A percentile compares a stretch with the other conserved stretches of the same genome.
These are phyloP conservation scores for Crithidia acanthocephali DNA, from an alignment of 208 protist species.

Conservation along the genomic window DNA sequence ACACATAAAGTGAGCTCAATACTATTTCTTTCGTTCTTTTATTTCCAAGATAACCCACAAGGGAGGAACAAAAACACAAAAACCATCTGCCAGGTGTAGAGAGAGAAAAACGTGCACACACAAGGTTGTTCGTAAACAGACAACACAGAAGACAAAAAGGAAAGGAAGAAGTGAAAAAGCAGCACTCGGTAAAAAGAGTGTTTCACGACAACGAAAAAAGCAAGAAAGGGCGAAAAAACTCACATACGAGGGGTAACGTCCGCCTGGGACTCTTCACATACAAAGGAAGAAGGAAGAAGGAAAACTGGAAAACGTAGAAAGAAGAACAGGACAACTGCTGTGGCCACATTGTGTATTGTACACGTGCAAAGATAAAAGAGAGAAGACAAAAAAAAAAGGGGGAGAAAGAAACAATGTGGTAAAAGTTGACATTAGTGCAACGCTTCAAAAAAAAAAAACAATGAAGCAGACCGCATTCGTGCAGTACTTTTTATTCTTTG, in stretches of 20 bases:
- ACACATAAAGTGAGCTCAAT: too few species aligned
- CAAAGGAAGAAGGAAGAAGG: too few species aligned
- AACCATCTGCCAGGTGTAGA: too few species aligned
- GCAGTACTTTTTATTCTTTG: too few species aligned
- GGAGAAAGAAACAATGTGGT: background rate
- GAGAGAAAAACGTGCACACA: background rate
- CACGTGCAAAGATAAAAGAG: background rate
- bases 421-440: background rate
- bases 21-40: too few species aligned
- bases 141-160: background rate
- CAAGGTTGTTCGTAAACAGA: too few species aligned
- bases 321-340: background rate
- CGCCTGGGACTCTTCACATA: background rate
- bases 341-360: background rate
- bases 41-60: too few species aligned
- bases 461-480: too few species aligned
- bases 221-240: background rate
- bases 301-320: background rate
- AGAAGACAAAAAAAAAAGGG: conserved; percentile 2
- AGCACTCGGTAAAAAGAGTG: conserved; percentile 1
- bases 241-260: background rate
- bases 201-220: conserved; percentile 5
- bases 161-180: conserved; percentile 6
- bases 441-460: background rate
- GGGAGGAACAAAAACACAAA: too few species aligned